phyloP scores from a whole-genome alignment of 2,329 filamentous ascomycete species.

The Fusarium protoensiforme region DNA sequence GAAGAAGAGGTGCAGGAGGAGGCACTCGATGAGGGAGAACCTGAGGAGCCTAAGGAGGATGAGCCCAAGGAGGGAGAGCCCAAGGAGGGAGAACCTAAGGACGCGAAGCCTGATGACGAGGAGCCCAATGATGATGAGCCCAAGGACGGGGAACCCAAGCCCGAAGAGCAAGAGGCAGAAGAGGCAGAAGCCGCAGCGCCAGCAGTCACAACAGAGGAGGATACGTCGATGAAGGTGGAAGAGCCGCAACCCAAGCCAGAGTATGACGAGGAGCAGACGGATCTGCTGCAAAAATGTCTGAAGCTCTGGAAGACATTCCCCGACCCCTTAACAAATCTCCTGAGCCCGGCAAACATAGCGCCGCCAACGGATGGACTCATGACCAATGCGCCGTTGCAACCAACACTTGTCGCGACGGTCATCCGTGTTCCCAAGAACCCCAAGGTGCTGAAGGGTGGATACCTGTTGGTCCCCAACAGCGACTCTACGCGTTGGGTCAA shows the following conservation, averaged over 20 bases:
- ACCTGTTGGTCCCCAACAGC: constrained; percentile 85
- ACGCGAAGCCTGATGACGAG: background rate
- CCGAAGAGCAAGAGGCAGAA: constrained; percentile 27
- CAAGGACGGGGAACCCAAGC: constrained; percentile 17
- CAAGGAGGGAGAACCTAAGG: background rate
- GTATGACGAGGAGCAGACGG: constrained; percentile 58
- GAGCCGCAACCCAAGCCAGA: constrained; percentile 48
- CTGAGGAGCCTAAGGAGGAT: background rate
- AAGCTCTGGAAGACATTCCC: constrained; percentile 73
- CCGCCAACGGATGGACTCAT: constrained; percentile 74
- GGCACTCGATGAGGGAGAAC: background rate
- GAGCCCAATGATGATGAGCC: background rate
- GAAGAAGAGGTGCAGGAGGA: constrained; percentile 37
- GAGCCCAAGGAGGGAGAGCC: constrained; percentile 28
- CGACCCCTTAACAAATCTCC: constrained; percentile 65
- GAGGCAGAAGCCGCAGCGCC: constrained; percentile 27
- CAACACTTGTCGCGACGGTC: constrained; percentile 79
- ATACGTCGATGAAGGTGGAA: constrained; percentile 39
- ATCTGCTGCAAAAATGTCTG: constrained; percentile 66
- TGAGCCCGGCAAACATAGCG: constrained; percentile 71
- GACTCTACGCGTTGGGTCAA: constrained; percentile 88
- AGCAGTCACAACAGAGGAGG: constrained; percentile 24
- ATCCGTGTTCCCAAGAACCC: constrained; percentile 84
- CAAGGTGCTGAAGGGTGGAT: constrained; percentile 84
- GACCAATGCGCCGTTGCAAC: constrained; percentile 60